Conservation (phyloP, 768 basidiomycete genomes). For the Chalciporus pseudorubinellus region DNA sequence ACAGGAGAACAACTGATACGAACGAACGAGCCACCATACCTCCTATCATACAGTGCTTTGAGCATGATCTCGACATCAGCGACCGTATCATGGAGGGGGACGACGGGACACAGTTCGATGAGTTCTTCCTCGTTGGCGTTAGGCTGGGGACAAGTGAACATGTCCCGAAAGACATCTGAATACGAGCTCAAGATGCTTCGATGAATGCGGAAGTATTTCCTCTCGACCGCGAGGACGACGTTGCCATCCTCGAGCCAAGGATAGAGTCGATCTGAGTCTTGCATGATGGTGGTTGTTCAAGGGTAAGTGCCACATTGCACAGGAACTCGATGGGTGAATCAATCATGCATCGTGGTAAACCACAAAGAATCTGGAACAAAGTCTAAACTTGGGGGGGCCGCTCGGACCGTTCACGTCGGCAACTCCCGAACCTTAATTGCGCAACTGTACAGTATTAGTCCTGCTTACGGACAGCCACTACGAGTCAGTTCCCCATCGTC, state of each 20-base stretch:
- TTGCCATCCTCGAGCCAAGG: constrained; percentile 33
- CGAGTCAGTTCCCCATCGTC: constrained; percentile 43
- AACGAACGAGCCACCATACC: constrained; percentile 4
- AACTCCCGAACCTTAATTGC: constrained; percentile 35
- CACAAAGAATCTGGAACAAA: too few species aligned
- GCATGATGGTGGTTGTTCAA: background rate
- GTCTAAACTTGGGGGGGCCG: too few species aligned
- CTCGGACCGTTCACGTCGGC: constrained; percentile 2
- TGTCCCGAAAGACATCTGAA: constrained; percentile 32
- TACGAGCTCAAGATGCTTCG: constrained; percentile 24
- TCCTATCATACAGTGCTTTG: constrained; percentile 19
- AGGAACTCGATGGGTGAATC: too few species aligned
- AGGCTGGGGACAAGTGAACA: constrained; percentile 20
- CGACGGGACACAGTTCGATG: constrained; percentile 22
- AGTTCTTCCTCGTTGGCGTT: background rate
- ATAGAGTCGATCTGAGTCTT: constrained; percentile 7
- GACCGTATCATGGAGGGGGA: constrained; percentile 15
- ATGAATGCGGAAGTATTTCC: constrained; percentile 32
- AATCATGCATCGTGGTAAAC: too few species aligned
- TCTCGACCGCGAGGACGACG: constrained; percentile 25
- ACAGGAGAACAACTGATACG: background rate
- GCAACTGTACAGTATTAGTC: constrained; percentile 42
- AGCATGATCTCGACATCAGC: constrained; percentile 16
- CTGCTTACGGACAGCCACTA: constrained; percentile 26
- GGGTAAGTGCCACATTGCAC: too few species aligned